Percentiles rank a stretch among this genome's conserved stretches.
phyloP scores from a whole-genome alignment of 2,329 filamentous ascomycete genomes.

The Paraconiothyrium brasiliense region DNA sequence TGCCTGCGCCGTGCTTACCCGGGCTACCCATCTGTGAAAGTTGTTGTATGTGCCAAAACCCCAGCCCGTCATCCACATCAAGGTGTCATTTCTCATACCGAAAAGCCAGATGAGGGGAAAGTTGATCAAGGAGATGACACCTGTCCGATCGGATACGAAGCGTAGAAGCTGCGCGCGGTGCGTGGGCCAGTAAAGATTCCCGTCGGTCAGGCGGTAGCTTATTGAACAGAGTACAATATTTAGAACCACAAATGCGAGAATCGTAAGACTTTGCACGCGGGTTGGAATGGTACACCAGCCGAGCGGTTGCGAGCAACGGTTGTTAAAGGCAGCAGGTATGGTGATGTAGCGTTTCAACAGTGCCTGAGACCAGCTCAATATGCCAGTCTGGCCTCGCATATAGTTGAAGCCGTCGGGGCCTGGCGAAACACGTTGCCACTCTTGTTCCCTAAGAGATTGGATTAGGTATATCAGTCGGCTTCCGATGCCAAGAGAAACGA shows the following conservation, averaged over 20 bases:
- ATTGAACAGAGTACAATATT: slow-evolving; percentile 56
- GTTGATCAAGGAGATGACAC: slow-evolving; percentile 70
- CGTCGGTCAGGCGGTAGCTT: slow-evolving; percentile 56
- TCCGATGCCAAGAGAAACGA: slow-evolving; percentile 35
- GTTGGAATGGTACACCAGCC: slow-evolving; percentile 59
- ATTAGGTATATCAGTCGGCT: slow-evolving; percentile 34
- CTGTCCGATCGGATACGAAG: slow-evolving; percentile 70
- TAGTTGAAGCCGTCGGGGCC: background rate
- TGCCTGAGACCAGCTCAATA: slow-evolving; percentile 16
- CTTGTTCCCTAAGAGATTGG: slow-evolving; percentile 14
- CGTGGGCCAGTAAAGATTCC: slow-evolving; percentile 57
- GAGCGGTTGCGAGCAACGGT: slow-evolving; percentile 52
- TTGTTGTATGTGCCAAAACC: slow-evolving; percentile 72
- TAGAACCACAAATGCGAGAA: slow-evolving; percentile 56
- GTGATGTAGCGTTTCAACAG: slow-evolving; percentile 49
- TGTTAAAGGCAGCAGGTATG: slow-evolving; percentile 55
- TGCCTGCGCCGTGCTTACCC: slow-evolving; percentile 69
- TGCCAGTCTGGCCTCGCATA: background rate
- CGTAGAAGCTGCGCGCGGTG: slow-evolving; percentile 56
- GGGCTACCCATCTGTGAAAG: slow-evolving; percentile 73
- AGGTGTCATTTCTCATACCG: slow-evolving; percentile 71
- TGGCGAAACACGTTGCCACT: slow-evolving; percentile 19
- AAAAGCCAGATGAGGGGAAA: slow-evolving; percentile 74
- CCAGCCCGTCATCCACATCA: slow-evolving; percentile 75
- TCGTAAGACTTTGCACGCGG: slow-evolving; percentile 57